Evolutionary conservation across 352 stramenopile genomes (phyloP).

Genomic region (Pythium oligandrum): DNA sequence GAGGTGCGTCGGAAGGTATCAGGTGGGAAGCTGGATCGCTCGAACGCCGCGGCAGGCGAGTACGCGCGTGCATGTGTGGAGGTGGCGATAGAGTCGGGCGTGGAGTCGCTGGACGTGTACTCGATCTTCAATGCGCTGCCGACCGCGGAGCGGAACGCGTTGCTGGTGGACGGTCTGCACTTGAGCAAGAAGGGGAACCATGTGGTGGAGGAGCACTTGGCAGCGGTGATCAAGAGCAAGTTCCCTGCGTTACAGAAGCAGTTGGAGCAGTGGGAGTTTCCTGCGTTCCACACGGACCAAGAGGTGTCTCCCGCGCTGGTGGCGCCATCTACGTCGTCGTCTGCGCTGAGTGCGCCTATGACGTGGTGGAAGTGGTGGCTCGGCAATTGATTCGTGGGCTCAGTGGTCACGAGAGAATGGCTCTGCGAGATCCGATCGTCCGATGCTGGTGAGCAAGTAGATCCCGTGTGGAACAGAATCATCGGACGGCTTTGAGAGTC

Average conservation of each 20-base stretch:
- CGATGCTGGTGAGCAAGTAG: too few relatives aligned
- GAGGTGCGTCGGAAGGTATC: not conserved
- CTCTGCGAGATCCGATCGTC: too few relatives aligned
- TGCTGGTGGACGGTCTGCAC: slow-evolving; percentile 53
- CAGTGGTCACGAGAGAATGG: too few relatives aligned
- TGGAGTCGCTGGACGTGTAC: slow-evolving; percentile 40
- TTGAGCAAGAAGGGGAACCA: slow-evolving; percentile 42
- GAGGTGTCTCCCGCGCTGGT: too few relatives aligned
- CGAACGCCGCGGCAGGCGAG: slow-evolving; percentile 26
- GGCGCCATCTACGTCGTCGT: too few relatives aligned
- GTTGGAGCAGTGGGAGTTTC: slow-evolving; percentile 6
- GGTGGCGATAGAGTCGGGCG: slow-evolving; percentile 17
- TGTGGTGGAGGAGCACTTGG: slow-evolving; percentile 31
- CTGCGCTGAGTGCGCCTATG: too few relatives aligned
- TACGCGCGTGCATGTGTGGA: slow-evolving; percentile 48
- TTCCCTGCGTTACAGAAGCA: slow-evolving; percentile 5
- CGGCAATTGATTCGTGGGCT: too few relatives aligned
- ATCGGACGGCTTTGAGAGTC: too few relatives aligned
- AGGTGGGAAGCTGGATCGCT: slow-evolving; percentile 28
- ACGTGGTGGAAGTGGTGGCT: too few relatives aligned
- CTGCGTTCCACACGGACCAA: not conserved
- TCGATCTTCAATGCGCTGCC: slow-evolving; percentile 38
- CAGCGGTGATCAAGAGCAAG: not conserved
- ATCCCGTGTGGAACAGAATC: too few relatives aligned
- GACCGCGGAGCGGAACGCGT: slow-evolving; percentile 20